Evolutionary conservation across 371 early-diverging fungal species (phyloP).

Genomic region (Batrachochytrium dendrobatidis): DNA sequence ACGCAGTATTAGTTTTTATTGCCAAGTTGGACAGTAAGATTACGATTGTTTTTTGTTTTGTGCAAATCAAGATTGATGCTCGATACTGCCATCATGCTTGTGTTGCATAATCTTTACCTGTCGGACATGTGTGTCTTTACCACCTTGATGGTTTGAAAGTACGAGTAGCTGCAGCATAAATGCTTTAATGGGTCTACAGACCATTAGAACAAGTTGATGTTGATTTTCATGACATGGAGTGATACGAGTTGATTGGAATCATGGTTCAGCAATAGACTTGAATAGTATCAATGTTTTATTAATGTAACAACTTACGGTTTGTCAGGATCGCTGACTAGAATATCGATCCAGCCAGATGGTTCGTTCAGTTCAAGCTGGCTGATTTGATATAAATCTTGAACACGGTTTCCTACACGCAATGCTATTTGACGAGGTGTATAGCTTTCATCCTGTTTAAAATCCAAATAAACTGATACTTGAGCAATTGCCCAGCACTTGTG

Average conservation of each 20-base stretch:
- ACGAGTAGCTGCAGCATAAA: slow-evolving; percentile 69
- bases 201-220: no score
- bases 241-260: no score
- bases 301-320: no score
- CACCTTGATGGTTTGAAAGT: slow-evolving; percentile 79
- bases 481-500: slow-evolving; percentile 25
- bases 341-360: slow-evolving; percentile 65
- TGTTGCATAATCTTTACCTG: neutral
- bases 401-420: slow-evolving; percentile 67
- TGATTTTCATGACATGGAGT: no score
- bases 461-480: slow-evolving; percentile 68
- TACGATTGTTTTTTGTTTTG: no score
- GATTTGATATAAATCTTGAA: slow-evolving; percentile 49
- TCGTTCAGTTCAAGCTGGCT: slow-evolving; percentile 32
- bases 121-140: slow-evolving; percentile 86
- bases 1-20: no score
- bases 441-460: slow-evolving; percentile 78
- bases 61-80: no score
- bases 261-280: no score
- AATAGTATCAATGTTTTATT: no score
- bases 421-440: slow-evolving; percentile 79
- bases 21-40: no score
- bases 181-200: no score
- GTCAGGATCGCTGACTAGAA: slow-evolving; percentile 39
- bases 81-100: neutral